Evolutionary conservation across 1,139 yeast species (phyloP), one percentile per base, ranked within the genome.

Genomic region (Protomyces gravidus): DNA sequence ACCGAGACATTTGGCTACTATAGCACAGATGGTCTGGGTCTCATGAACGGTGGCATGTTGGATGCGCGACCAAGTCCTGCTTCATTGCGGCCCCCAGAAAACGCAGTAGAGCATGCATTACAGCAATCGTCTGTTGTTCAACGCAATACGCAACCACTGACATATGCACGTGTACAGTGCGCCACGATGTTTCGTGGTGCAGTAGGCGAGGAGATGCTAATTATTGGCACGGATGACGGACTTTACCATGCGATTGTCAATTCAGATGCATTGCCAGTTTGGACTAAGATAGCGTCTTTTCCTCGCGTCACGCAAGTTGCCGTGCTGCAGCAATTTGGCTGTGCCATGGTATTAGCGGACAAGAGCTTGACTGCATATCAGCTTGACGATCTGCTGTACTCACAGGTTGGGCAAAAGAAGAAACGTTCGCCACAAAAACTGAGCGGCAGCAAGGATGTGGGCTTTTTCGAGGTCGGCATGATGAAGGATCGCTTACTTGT

Each of bases 341-440:
- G 85, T 45, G 74, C 86, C 11, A 73, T 88, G 15, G 73, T 86
- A 2, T 73, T 88, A 55, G 79, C 84, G 15, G 84, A 80, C 62
- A 81, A 78, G 64, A 77, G 78, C 17, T 74, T 90, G 53, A 76
- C 82, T 59, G 83, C 85, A 70, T 83, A 84, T 65, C 80, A 82
- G 28, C 72, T 89, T 67, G 75, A 73, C 68, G 69, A 69, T 68
- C 77, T 65, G 63, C 72, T 42, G 28, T n/a, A 30, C n/a, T 17
- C 45, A 7, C 26, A 23, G 19, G 9, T 25, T 4, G 9, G 28
- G 15, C 36, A 25, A 13, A 28, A 23, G 27, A 15, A 21, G 17
- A 15, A 32, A 13, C 47, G 48, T 19, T 45, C 51, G 6, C 51
- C 51, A 11, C 58, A 53, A 30, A 32, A 32, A 23, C 27, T 53